Conservation (phyloP, 1,284 basidiomycete genomes). For the Leccinum pachyderme region DNA sequence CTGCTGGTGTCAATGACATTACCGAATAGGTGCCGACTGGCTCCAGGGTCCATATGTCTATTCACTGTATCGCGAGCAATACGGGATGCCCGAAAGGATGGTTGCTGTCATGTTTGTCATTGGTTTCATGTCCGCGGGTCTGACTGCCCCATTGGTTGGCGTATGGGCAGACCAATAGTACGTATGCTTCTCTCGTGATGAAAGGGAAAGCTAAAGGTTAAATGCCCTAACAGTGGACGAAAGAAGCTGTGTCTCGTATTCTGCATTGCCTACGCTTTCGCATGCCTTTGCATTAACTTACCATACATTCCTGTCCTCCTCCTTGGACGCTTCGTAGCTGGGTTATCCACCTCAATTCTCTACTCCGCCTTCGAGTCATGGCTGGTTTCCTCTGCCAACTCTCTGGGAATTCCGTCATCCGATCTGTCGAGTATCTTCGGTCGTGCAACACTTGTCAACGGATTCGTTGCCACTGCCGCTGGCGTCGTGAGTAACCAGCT, state of each 20-base stretch:
- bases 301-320: slow-evolving; percentile 58
- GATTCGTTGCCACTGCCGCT: slow-evolving; percentile 64
- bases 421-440: slow-evolving; percentile 71
- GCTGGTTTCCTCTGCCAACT: slow-evolving; percentile 61
- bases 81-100: slow-evolving; percentile 56
- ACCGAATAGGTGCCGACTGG: slow-evolving; percentile 64
- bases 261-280: slow-evolving; percentile 59
- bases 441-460: slow-evolving; percentile 68
- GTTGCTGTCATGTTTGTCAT: slow-evolving; percentile 72
- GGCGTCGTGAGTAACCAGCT: slow-evolving; percentile 65
- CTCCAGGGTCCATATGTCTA: slow-evolving; percentile 77
- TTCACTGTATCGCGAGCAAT: slow-evolving; percentile 69
- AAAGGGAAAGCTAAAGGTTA: neutral
- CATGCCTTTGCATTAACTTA: slow-evolving; percentile 58
- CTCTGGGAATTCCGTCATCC: slow-evolving; percentile 47
- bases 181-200: slow-evolving; percentile 25
- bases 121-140: slow-evolving; percentile 66
- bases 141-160: slow-evolving; percentile 66
- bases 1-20: neutral
- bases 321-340: slow-evolving; percentile 61
- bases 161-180: slow-evolving; percentile 76
- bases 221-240: slow-evolving; percentile 45
- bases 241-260: slow-evolving; percentile 64
- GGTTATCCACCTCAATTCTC: slow-evolving; percentile 70
- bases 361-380: slow-evolving; percentile 76